Conservation (phyloP, 1,139 yeast genomes). For the Yamadazyma epiphylla region DNA sequence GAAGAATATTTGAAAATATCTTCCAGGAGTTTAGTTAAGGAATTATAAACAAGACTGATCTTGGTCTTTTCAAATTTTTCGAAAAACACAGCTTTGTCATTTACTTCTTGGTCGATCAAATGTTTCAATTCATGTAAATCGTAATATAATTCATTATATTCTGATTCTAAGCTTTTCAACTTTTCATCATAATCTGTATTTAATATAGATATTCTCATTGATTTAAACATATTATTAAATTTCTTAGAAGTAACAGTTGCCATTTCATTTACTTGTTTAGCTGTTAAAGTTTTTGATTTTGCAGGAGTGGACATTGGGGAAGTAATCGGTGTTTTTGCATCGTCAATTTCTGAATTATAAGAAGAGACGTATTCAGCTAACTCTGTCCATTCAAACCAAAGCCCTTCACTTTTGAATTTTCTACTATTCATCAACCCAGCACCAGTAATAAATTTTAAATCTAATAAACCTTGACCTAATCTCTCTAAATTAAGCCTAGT, state of each 20-base stretch:
- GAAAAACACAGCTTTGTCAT: conserved; percentile 19
- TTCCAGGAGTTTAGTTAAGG: conserved; percentile 36
- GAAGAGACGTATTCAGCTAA: conserved; percentile 21
- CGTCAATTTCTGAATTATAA: conserved; percentile 1
- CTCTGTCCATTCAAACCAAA: conserved; percentile 50
- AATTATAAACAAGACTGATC: conserved; percentile 31
- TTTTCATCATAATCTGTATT: conserved; percentile 31
- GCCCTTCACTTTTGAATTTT: conserved; percentile 40
- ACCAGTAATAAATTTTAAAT: conserved; percentile 29
- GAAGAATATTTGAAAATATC: conserved; percentile 27
- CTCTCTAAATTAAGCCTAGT: conserved; percentile 37
- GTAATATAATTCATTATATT: conserved; percentile 30
- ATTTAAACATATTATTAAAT: conserved; percentile 29
- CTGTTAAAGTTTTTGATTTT: conserved; percentile 7
- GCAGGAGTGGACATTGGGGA: conserved; percentile 6
- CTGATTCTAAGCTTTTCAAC: conserved; percentile 23
- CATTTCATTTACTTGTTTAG: conserved; percentile 22
- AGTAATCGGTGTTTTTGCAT: conserved; percentile 1
- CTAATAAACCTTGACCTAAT: conserved; percentile 41
- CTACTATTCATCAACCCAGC: conserved; percentile 30
- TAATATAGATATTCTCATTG: conserved; percentile 26
- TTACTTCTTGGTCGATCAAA: conserved; percentile 26
- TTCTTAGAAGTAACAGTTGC: conserved; percentile 24
- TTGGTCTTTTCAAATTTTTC: conserved; percentile 37
- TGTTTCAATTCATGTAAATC: conserved; percentile 31